A percentile compares a stretch with the other conserved stretches of the same genome.
phyloP scores from a whole-genome alignment of 2,329 filamentous ascomycete species.

The Fusarium sp. region DNA sequence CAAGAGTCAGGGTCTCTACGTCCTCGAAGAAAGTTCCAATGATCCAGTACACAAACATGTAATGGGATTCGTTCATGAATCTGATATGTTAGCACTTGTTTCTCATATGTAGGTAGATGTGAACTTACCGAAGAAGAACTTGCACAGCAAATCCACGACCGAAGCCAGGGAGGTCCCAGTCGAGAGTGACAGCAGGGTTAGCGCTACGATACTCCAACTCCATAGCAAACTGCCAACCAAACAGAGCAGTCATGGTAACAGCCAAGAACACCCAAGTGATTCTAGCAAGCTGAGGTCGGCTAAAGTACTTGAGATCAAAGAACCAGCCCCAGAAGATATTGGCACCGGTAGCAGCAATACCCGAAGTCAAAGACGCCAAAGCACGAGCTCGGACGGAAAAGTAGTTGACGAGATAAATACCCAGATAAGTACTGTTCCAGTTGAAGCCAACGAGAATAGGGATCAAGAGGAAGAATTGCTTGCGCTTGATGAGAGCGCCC shows the following conservation, averaged over 20 bases:
- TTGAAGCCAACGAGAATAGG: conserved; percentile 61
- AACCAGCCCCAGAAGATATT: conserved; percentile 63
- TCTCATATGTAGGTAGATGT: fast-evolving
- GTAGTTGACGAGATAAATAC: conserved; percentile 63
- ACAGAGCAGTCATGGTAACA: conserved; percentile 54
- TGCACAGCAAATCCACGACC: conserved; percentile 59
- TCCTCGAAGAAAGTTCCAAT: conserved; percentile 62
- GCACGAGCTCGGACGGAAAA: conserved; percentile 61
- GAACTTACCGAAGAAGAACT: conserved; percentile 55
- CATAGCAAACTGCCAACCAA: conserved; percentile 60
- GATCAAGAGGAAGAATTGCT: conserved; percentile 59
- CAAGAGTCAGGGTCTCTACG: conserved; percentile 61
- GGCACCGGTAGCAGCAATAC: conserved; percentile 56
- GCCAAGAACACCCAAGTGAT: conserved; percentile 55
- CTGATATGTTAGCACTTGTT: conserved; percentile 16
- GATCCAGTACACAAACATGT: conserved; percentile 64
- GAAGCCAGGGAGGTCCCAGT: conserved; percentile 58
- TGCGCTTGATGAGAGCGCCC: conserved; percentile 53
- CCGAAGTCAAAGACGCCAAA: conserved; percentile 57
- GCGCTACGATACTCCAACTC: conserved; percentile 57
- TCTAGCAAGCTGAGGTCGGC: conserved; percentile 55
- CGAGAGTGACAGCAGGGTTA: conserved; percentile 52
- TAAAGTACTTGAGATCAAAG: conserved; percentile 56
- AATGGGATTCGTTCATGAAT: conserved; percentile 63
- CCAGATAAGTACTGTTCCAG: conserved; percentile 62